These are phyloP conservation scores for Eutypa lata DNA, from an alignment of 2,329 filamentous ascomycete species.

Conservation along the genomic window DNA sequence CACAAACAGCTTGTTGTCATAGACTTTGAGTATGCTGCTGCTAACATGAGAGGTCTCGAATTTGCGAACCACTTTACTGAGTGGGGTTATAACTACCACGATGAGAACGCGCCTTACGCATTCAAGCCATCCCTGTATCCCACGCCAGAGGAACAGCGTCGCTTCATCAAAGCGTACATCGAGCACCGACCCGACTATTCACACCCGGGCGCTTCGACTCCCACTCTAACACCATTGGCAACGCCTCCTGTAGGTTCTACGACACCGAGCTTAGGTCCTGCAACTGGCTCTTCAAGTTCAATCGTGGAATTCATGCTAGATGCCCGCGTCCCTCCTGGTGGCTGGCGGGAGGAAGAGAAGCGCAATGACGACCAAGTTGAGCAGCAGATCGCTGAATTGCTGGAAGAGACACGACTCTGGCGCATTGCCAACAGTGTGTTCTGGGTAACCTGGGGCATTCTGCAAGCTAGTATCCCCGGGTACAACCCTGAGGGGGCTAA, in stretches of 20 bases:
- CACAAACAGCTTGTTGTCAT: slow-evolving; percentile 97
- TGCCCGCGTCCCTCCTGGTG: slow-evolving; percentile 55
- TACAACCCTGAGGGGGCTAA: slow-evolving; percentile 50
- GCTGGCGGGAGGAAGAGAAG: slow-evolving; percentile 59
- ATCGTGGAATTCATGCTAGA: slow-evolving; percentile 80
- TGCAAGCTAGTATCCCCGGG: slow-evolving; percentile 84
- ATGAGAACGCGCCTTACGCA: slow-evolving; percentile 59
- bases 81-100: slow-evolving; percentile 98
- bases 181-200: slow-evolving; percentile 71
- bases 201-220: slow-evolving; percentile 47
- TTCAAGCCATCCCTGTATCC: slow-evolving; percentile 74
- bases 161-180: slow-evolving; percentile 84
- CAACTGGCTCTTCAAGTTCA: slow-evolving; percentile 42
- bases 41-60: slow-evolving; percentile 81
- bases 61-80: slow-evolving; percentile 98
- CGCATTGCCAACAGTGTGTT: slow-evolving; percentile 80
- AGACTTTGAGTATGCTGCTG: slow-evolving; percentile 94
- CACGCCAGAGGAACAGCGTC: slow-evolving; percentile 72
- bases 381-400: slow-evolving; percentile 63
- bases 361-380: slow-evolving; percentile 64
- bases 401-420: slow-evolving; percentile 82
- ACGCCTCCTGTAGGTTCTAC: slow-evolving; percentile 33
- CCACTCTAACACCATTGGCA: slow-evolving; percentile 42
- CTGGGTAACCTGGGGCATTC: slow-evolving; percentile 95
- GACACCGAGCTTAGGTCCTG: slow-evolving; percentile 35